phyloP scores from a whole-genome alignment of 139 green algal species.

The Coccomyxa sp. region DNA sequence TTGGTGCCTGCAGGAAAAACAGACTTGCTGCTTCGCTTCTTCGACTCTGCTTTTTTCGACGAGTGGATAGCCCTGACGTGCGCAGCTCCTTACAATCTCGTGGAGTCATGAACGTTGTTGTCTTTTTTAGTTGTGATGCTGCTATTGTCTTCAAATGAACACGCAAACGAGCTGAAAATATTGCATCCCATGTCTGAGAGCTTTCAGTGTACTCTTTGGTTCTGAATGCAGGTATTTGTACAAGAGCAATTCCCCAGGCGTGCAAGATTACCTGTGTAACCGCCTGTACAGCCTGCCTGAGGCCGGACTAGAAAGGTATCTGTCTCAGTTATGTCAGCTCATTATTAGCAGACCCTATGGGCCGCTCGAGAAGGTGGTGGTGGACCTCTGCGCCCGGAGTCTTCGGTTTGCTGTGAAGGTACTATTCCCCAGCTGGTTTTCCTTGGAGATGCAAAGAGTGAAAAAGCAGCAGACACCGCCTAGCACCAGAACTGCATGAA shows the following conservation, averaged over 20 bases:
- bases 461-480: no score
- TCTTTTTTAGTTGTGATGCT: no score
- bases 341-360: conserved; percentile 49
- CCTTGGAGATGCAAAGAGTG: no score
- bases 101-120: no score
- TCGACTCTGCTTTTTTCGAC: conserved; percentile 81
- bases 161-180: no score
- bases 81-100: conserved; percentile 2
- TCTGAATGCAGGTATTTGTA: conserved; percentile 70
- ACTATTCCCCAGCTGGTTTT: not conserved
- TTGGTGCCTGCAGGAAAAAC: conserved; percentile 28
- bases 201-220: no score
- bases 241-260: conserved; percentile 54
- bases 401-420: conserved; percentile 85
- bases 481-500: no score
- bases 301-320: conserved; percentile 69
- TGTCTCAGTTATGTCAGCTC: conserved; percentile 84
- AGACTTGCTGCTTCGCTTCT: conserved; percentile 78
- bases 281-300: conserved; percentile 78
- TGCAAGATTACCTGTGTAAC: conserved; percentile 90
- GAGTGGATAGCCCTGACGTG: conserved; percentile 82
- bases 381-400: conserved; percentile 73
- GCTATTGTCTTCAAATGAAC: no score
- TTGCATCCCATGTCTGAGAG: no score
- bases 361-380: conserved; percentile 71